Conservation (phyloP, 371 early-diverging fungal genomes). For the Mortierella sp. region DNA sequence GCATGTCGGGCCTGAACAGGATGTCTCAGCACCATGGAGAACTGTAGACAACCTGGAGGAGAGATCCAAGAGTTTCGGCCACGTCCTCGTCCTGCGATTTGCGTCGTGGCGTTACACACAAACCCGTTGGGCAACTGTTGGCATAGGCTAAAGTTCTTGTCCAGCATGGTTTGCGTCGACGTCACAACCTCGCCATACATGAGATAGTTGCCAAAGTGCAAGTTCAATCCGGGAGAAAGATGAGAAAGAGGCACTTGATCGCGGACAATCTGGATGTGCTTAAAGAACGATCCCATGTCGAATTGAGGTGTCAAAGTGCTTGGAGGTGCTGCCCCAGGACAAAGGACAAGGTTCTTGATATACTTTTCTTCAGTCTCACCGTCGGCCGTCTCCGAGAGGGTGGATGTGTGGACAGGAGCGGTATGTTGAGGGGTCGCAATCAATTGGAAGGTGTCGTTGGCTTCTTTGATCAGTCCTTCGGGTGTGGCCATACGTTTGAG, state of each 20-base stretch:
- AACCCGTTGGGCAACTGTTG: slow-evolving; percentile 78
- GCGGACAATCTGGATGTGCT: slow-evolving; percentile 25
- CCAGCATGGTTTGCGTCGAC: slow-evolving; percentile 92
- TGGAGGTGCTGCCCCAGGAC: slow-evolving; percentile 39
- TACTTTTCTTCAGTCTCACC: slow-evolving; percentile 36
- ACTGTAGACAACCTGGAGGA: slow-evolving; percentile 90
- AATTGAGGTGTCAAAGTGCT: slow-evolving; percentile 57
- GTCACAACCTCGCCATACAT: slow-evolving; percentile 81
- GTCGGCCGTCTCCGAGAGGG: slow-evolving; percentile 20
- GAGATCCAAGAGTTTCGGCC: slow-evolving; percentile 96
- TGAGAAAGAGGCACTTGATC: slow-evolving; percentile 2
- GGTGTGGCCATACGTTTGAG: slow-evolving; percentile 27
- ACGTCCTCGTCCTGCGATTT: slow-evolving; percentile 84
- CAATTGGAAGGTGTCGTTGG: slow-evolving; percentile 57
- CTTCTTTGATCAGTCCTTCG: slow-evolving; percentile 52
- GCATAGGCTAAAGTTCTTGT: slow-evolving; percentile 81
- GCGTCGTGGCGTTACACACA: slow-evolving; percentile 81
- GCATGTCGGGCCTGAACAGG: slow-evolving; percentile 62
- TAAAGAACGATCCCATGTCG: slow-evolving; percentile 53
- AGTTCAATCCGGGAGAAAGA: slow-evolving; percentile 1
- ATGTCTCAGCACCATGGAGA: slow-evolving; percentile 82
- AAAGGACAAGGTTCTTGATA: slow-evolving; percentile 46
- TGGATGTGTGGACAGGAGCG: slow-evolving; percentile 28
- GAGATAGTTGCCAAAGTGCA: slow-evolving; percentile 75
- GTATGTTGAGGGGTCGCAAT: slow-evolving; percentile 32